Percentiles rank a stretch among this genome's conserved stretches.
Conservation (phyloP, 768 basidiomycete genomes). For the Boletus tomentosulus region DNA sequence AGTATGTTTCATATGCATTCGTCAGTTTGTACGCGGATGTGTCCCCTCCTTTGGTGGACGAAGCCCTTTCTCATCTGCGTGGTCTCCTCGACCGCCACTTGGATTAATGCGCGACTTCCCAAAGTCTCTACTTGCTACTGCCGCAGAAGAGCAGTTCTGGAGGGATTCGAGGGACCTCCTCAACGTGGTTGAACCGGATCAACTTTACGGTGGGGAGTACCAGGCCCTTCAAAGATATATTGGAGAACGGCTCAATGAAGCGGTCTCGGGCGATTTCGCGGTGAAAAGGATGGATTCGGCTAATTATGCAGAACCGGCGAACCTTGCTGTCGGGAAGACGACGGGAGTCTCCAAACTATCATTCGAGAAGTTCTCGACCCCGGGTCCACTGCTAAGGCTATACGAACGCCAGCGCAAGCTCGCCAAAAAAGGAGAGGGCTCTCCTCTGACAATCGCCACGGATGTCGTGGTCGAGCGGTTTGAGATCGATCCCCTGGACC, state of each 20-base stretch:
- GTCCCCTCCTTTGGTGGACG: conserved; percentile 18
- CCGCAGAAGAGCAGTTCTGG: conserved; percentile 1
- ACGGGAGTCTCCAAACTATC: conserved; percentile 3
- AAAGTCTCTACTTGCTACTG: conserved; percentile 1
- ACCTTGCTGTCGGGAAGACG: conserved; percentile 13
- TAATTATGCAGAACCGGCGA: neutral
- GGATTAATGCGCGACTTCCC: conserved; percentile 14
- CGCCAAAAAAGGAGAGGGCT: conserved; percentile 4
- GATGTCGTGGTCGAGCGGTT: conserved; percentile 9
- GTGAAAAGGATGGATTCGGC: neutral
- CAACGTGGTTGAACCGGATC: neutral
- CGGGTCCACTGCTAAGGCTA: conserved; percentile 12
- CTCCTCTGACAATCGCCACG: conserved; percentile 16
- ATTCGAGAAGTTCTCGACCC: conserved; percentile 19
- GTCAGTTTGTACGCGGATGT: conserved; percentile 12
- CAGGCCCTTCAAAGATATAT: conserved; percentile 4
- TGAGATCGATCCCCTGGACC: conserved; percentile 8
- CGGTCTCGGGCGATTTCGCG: neutral
- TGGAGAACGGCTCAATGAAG: neutral
- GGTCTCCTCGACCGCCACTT: conserved; percentile 11
- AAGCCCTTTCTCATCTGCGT: conserved; percentile 15
- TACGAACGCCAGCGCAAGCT: conserved; percentile 13
- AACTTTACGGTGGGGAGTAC: conserved; percentile 2
- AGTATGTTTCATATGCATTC: neutral
- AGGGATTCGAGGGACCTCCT: neutral